Conservation (phyloP, 169 alveolate genomes). For the Plasmodium billcollinsi region DNA sequence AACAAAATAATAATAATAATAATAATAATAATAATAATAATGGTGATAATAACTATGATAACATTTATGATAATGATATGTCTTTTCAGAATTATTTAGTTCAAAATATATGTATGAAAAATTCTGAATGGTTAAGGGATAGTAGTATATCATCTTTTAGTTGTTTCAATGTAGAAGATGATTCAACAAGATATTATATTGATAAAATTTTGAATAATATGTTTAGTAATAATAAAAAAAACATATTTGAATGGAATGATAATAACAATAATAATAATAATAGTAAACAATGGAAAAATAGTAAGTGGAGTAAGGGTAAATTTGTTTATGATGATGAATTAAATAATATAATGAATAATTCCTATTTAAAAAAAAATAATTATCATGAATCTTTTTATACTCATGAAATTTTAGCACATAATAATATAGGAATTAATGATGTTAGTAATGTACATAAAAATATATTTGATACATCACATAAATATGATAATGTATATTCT, state of each 20-base stretch:
- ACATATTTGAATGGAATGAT: conserved; percentile 20
- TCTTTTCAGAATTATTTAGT: conserved; percentile 26
- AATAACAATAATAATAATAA: background rate
- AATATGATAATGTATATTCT: background rate
- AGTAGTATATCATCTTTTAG: background rate
- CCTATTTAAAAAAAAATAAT: conserved; percentile 10
- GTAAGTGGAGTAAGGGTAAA: background rate
- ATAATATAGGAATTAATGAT: background rate
- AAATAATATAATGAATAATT: background rate
- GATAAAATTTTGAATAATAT: conserved; percentile 46
- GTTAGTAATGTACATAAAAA: background rate
- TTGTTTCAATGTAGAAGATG: conserved; percentile 62
- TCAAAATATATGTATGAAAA: conserved; percentile 17
- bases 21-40: too few relatives aligned
- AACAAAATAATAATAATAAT: too few relatives aligned
- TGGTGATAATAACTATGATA: too few relatives aligned
- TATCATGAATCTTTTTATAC: conserved; percentile 12
- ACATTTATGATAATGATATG: background rate
- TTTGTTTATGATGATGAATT: background rate
- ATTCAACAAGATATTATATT: conserved; percentile 31
- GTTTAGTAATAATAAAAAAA: conserved; percentile 41
- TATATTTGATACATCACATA: background rate
- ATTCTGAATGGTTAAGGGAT: conserved; percentile 53
- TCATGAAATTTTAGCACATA: background rate
- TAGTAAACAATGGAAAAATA: background rate